Conservation (phyloP, 2,329 filamentous ascomycete genomes). For the Penicillium sp. region DNA sequence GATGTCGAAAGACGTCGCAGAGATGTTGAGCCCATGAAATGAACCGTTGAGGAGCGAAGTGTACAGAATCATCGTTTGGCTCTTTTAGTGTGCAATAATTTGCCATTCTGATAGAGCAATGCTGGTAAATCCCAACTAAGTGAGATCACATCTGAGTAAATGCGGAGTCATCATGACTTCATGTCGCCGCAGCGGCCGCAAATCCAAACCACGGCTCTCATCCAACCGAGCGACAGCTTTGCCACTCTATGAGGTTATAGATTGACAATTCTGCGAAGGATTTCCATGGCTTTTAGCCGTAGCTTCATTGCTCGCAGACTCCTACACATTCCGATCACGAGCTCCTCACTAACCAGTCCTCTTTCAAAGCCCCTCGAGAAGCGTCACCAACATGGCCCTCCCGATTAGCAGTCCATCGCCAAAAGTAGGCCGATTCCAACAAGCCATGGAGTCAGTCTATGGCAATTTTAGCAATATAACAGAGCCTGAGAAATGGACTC, state of each 20-base stretch:
- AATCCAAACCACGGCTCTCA: slow-evolving; percentile 12
- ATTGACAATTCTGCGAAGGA: slow-evolving; percentile 1
- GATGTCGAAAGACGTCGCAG: slow-evolving; percentile 12
- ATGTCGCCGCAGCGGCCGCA: slow-evolving; percentile 12
- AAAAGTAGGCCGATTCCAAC: slow-evolving; percentile 40
- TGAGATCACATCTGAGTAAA: slow-evolving; percentile 32
- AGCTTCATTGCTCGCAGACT: neutral
- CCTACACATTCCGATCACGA: neutral
- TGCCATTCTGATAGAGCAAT: neutral
- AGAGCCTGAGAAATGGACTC: slow-evolving; percentile 52
- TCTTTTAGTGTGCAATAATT: neutral
- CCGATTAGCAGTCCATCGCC: slow-evolving; percentile 32
- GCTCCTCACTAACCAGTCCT: neutral
- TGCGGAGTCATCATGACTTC: slow-evolving; percentile 42
- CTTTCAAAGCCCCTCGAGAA: neutral
- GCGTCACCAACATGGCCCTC: slow-evolving; percentile 26
- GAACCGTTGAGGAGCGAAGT: neutral
- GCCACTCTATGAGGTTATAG: neutral
- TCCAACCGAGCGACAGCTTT: neutral
- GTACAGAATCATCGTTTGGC: neutral
- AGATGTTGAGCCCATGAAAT: neutral
- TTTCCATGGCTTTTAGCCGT: neutral
- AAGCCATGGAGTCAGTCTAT: slow-evolving; percentile 50
- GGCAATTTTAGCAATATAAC: slow-evolving; percentile 42
- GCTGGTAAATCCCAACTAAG: slow-evolving; percentile 17